Evolutionary conservation across 805 yeast species (phyloP), one percentile per base, ranked within the genome.

Genomic region (Brettanomyces bruxellensis): DNA sequence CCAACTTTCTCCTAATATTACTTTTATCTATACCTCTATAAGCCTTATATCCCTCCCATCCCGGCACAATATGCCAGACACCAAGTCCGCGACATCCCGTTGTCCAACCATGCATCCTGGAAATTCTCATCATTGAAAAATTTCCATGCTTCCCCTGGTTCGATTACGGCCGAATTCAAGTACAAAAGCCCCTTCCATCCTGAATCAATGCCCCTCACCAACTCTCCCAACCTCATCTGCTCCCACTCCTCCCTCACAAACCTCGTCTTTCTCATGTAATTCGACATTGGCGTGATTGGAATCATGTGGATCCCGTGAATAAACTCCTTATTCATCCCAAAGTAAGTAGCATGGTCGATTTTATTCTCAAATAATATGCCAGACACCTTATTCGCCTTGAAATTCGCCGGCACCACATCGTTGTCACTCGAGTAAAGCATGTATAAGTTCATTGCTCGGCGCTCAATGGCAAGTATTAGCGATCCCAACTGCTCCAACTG

Each of bases 231-330:
- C 52, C 49, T 42, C 50, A 55, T 47, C 43, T 66, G 55, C 22
- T 54, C 40, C 75, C 75, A 65, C 54, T 69, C 81, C 55, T 76
- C 68, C 39, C 57, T 47, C 6, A 75, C 78, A 60, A 75, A 79
- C 12, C 57, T 55, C 1, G 81, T 71, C 14, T 67, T 61, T 48
- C 90, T 71, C 38, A 82, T 69, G 49, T 65, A 73, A 1, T 81
- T 69, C 24, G 84, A 77, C 14, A 72, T 69, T 1, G 87, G 84
- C 0, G 86, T 81, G 28, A 78, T 66, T 23, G 90, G 90, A 36
- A 84, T 58, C 89, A 83, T 84, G 60, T 84, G 89, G 49, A 83
- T 84, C 4, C 91, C 91, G 53, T 83, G 87, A 45, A 81, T 82
- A 55, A 77, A 83, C 61, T 82, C 81, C 38, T 67, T 64, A 46